These are phyloP conservation scores for Daedalea quercina DNA, from an alignment of 768 basidiomycete species.

Conservation along the genomic window DNA sequence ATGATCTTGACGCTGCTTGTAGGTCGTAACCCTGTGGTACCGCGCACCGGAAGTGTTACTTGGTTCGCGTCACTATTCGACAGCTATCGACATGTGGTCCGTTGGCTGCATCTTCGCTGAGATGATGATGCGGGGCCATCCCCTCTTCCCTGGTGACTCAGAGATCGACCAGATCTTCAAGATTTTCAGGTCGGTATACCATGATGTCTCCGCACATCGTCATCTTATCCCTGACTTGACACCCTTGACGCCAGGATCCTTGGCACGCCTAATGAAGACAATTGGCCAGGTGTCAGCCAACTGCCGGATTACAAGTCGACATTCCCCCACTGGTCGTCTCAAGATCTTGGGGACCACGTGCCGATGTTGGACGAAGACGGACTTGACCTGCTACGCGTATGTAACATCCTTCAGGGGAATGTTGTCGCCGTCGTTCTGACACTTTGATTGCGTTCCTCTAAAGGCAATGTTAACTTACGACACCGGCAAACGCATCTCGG, in stretches of 20 bases:
- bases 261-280: conserved; percentile 87
- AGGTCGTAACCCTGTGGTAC: conserved; percentile 99
- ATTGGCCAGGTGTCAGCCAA: conserved; percentile 84
- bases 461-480: conserved; percentile 64
- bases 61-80: conserved; percentile 93
- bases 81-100: conserved; percentile 99
- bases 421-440: too few relatives aligned
- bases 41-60: conserved; percentile 96
- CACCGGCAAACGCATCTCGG: conserved; percentile 86
- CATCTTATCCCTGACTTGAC: background rate
- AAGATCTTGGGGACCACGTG: conserved; percentile 63
- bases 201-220: background rate
- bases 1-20: background rate
- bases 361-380: conserved; percentile 69
- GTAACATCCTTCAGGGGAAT: conserved; percentile 7
- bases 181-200: conserved; percentile 78
- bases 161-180: conserved; percentile 99
- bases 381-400: conserved; percentile 73
- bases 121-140: conserved; percentile 88
- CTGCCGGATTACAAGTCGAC: conserved; percentile 95
- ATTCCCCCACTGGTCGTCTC: conserved; percentile 90
- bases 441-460: too few relatives aligned
- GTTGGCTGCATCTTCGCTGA: conserved; percentile 98
- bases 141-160: conserved; percentile 97
- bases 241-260: conserved; percentile 55